Percentiles rank a stretch among this genome's conserved stretches.
Evolutionary conservation across 805 yeast genomes (phyloP).

Genomic region (Jamesozyma piceae): DNA sequence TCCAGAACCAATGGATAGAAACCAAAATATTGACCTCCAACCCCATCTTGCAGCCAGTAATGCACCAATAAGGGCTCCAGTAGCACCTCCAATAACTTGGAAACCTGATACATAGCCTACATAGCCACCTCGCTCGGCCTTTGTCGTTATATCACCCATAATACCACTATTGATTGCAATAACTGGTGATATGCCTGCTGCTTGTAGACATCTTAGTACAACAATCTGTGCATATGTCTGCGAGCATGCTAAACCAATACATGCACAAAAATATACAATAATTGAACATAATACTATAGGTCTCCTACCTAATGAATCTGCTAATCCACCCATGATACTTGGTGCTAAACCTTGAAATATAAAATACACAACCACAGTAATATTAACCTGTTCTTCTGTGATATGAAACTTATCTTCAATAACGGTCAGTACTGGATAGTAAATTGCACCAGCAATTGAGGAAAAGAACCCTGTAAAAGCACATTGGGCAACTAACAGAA

Average conservation of each 20-base stretch:
- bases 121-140: slow-evolving; percentile 58
- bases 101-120: slow-evolving; percentile 60
- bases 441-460: slow-evolving; percentile 65
- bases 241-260: slow-evolving; percentile 56
- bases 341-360: slow-evolving; percentile 74
- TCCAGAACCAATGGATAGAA: slow-evolving; percentile 58
- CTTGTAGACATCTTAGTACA: slow-evolving; percentile 64
- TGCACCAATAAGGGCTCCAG: slow-evolving; percentile 65
- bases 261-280: slow-evolving; percentile 46
- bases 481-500: slow-evolving; percentile 33
- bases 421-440: slow-evolving; percentile 64
- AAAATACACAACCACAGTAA: slow-evolving; percentile 69
- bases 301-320: slow-evolving; percentile 66
- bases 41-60: slow-evolving; percentile 36
- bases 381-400: slow-evolving; percentile 48
- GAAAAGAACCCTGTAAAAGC: slow-evolving; percentile 54
- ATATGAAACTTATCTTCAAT: slow-evolving; percentile 48
- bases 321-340: slow-evolving; percentile 52
- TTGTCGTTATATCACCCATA: slow-evolving; percentile 62
- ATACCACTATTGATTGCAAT: slow-evolving; percentile 62
- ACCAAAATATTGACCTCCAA: slow-evolving; percentile 79
- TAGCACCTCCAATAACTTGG: slow-evolving; percentile 61
- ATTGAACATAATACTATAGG: slow-evolving; percentile 53
- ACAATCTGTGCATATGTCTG: slow-evolving; percentile 52
- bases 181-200: slow-evolving; percentile 67